Base-by-base conservation (phyloP, 495 filamentous ascomycete species). In the Neurospora intermedia region DNA sequence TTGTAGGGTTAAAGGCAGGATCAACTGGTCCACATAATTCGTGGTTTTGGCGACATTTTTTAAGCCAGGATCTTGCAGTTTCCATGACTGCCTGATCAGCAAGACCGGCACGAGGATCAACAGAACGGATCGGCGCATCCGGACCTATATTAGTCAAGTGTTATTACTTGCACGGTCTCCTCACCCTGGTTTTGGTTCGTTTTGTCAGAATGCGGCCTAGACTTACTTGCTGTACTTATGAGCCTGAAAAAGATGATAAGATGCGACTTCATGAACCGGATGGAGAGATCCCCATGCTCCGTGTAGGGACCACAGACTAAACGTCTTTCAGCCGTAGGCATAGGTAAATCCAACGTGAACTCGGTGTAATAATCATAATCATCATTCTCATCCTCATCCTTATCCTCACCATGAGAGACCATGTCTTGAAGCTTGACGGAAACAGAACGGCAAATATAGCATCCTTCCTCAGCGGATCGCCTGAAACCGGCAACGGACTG, bases 281-380 rank as follows among this genome's bases (percentile, higher is more conserved):
- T 54, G 11, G 0, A 0, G 20, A 54, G 46, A 4, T 0, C 0
- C 27, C 20, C 48, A 54, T 38, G 27, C 27, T 27, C 2, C 2
- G 27, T 1, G 2, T 27, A 27, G 27, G 27, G 27, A 27, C 27
- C n/a, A n/a, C n/a, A n/a, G n/a, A n/a, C n/a, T n/a, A n/a, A n/a
- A n/a, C n/a, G n/a, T n/a, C n/a, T n/a, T n/a, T n/a, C n/a, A n/a
- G n/a, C n/a, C n/a, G n/a, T n/a, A n/a, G n/a, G n/a, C n/a, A n/a
- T n/a, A n/a, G n/a, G n/a, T n/a, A n/a, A n/a, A n/a, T n/a, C n/a
- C n/a, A n/a, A n/a, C n/a, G n/a, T n/a, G n/a, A n/a, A n/a, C n/a
- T n/a, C n/a, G n/a, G n/a, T n/a, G n/a, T n/a, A n/a, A n/a, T n/a
- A n/a, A n/a, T n/a, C n/a, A n/a, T n/a, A n/a, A n/a, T n/a, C n/a